Base-by-base conservation (phyloP, 208 protist species). In the Trypanosoma rangeli region DNA sequence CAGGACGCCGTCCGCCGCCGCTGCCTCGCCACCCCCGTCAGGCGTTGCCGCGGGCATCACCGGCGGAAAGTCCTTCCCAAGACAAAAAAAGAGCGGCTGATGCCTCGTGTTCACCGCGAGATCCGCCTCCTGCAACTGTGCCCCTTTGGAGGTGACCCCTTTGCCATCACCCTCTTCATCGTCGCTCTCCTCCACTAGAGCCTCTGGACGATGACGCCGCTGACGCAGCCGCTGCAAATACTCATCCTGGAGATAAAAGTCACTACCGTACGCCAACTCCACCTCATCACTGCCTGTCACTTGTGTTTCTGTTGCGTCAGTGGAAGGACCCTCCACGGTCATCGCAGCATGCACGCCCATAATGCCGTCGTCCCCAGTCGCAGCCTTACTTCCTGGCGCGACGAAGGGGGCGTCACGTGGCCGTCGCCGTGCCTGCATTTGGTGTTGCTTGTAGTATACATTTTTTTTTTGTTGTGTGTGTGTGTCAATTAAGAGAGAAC, bases 61-160 rank as follows among this genome's bases (percentile, higher is more conserved):
- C 7, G 79, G 31, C 35, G 81, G 78, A 68, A 94, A 94, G 75
- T 94, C 89, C 46, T 80, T 56, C 0, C 86, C 86, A 22, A 78
- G 77, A 10, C 55, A 54, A 71, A 94, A 92, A 76, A 94, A 94
- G 8, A 63, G 49, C 13, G 89, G 89, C 35, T 81, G 84, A 3
- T 70, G 60, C 26, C 81, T n/a, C 37, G 37, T 50, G 48, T 69
- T 37, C 5, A 73, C 58, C 8, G 72, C 33, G 20, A 76, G 50
- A n/a, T 78, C 73, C 18, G 26, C 44, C 26, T 50, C 28, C 1
- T 18, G 37, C 63, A 59, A 39, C 31, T 4, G 15, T 26, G 46
- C 28, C 49, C 37, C 37, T 39, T 64, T 62, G 55, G 8, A 24
- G 7, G 0, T 39, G 5, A 28, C 15, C 44, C 26, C 28, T 46